Evolutionary conservation across 495 filamentous ascomycete genomes (phyloP).

Genomic region (Neurospora sp.): DNA sequence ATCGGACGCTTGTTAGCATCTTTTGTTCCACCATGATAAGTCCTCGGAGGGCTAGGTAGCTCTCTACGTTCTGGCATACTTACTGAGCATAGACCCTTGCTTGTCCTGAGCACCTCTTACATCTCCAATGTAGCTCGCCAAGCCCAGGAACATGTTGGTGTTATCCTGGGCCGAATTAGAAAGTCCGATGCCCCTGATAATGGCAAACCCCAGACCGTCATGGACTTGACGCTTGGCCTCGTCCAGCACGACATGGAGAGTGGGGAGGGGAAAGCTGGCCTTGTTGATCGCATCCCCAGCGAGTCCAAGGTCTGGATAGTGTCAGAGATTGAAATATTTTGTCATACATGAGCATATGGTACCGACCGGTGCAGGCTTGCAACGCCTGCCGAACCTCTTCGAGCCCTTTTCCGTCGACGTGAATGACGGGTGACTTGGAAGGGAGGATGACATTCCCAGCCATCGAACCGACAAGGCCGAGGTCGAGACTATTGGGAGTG

Average conservation of each 20-base stretch:
- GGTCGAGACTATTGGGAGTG: neutral
- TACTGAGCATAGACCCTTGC: slow-evolving; percentile 38
- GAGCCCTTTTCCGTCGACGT: slow-evolving; percentile 2
- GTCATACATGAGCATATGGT: neutral
- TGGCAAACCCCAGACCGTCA: slow-evolving; percentile 35
- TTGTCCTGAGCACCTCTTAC: slow-evolving; percentile 39
- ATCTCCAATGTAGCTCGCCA: slow-evolving; percentile 41
- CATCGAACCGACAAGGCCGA: slow-evolving; percentile 4
- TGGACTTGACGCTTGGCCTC: slow-evolving; percentile 26
- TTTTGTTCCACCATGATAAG: neutral
- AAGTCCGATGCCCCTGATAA: slow-evolving; percentile 36
- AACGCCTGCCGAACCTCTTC: slow-evolving; percentile 10
- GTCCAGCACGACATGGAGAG: slow-evolving; percentile 19
- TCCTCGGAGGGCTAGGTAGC: neutral
- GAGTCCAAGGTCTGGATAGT: slow-evolving; percentile 22
- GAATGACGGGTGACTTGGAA: neutral
- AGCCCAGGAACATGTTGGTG: slow-evolving; percentile 37
- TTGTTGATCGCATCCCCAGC: slow-evolving; percentile 26
- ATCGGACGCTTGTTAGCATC: neutral
- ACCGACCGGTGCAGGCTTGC: slow-evolving; percentile 28
- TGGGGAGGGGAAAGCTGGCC: slow-evolving; percentile 32
- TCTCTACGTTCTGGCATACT: slow-evolving; percentile 3
- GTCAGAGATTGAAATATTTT: neutral
- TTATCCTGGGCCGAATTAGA: slow-evolving; percentile 34
- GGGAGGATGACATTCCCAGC: neutral